These are phyloP conservation scores for Aspergillus homomorphus DNA, from an alignment of 495 filamentous ascomycete genomes.

Conservation along the genomic window DNA sequence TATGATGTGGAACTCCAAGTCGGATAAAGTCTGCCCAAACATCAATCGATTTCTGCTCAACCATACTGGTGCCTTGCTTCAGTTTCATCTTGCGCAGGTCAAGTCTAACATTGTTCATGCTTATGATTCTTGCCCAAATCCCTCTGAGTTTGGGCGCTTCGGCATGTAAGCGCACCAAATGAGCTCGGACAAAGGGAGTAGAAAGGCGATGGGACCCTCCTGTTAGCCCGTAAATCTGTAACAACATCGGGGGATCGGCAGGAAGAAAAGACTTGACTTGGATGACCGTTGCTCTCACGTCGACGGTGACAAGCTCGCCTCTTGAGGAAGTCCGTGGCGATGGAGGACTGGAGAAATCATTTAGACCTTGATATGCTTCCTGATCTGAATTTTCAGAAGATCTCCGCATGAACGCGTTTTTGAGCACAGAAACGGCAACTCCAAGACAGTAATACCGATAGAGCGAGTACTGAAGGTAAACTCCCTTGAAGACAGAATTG, in stretches of 20 bases:
- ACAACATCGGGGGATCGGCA: constrained; percentile 80
- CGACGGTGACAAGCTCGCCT: constrained; percentile 72
- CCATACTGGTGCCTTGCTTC: constrained; percentile 57
- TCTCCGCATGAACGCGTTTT: constrained; percentile 64
- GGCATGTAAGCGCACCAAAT: constrained; percentile 76
- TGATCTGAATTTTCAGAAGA: constrained; percentile 16
- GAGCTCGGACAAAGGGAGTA: constrained; percentile 70
- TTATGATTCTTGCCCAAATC: constrained; percentile 82
- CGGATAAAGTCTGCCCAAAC: constrained; percentile 81
- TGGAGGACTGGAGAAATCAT: constrained; percentile 15
- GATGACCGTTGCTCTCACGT: constrained; percentile 72
- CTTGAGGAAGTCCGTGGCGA: constrained; percentile 32
- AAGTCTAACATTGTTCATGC: constrained; percentile 72
- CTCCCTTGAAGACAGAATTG: constrained; percentile 71
- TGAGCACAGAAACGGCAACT: constrained; percentile 72
- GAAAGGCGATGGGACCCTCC: constrained; percentile 82
- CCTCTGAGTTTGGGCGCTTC: constrained; percentile 75
- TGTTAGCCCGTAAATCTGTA: constrained; percentile 79
- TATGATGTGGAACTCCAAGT: constrained; percentile 87
- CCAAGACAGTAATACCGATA: constrained; percentile 91
- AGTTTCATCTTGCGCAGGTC: constrained; percentile 74
- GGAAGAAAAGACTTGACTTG: constrained; percentile 89
- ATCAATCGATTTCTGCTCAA: constrained; percentile 82
- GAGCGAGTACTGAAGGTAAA: constrained; percentile 85
- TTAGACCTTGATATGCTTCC: constrained; percentile 2